Conservation (phyloP, 148 eudicot genomes). For the Camellia lanceoleosa region DNA sequence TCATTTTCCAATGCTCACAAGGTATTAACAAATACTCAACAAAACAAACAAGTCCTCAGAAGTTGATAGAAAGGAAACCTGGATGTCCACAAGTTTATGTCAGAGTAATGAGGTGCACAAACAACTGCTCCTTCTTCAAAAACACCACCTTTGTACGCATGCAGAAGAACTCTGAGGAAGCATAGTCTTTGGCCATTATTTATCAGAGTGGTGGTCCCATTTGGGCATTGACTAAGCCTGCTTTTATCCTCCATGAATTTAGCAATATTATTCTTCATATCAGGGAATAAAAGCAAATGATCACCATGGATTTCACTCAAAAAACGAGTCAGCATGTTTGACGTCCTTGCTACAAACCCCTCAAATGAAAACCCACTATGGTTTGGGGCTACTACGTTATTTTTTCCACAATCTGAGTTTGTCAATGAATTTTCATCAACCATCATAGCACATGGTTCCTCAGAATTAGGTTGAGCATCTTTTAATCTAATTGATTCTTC, state of each 20-base stretch:
- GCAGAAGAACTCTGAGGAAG: slow-evolving; percentile 66
- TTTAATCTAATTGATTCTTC: slow-evolving; percentile 15
- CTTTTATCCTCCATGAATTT: slow-evolving; percentile 47
- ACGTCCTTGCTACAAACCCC: slow-evolving; percentile 61
- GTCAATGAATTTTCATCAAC: slow-evolving; percentile 9
- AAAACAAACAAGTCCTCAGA: neutral
- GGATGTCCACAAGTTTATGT: slow-evolving; percentile 42
- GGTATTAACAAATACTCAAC: neutral
- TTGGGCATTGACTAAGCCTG: slow-evolving; percentile 33
- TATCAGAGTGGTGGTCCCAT: slow-evolving; percentile 13
- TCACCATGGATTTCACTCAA: slow-evolving; percentile 34
- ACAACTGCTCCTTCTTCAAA: slow-evolving; percentile 86
- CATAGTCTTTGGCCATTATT: slow-evolving; percentile 36
- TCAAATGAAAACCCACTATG: slow-evolving; percentile 25
- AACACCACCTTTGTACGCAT: slow-evolving; percentile 66
- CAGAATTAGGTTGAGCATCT: slow-evolving; percentile 17
- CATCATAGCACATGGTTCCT: slow-evolving; percentile 9
- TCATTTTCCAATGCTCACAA: neutral
- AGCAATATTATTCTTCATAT: slow-evolving; percentile 28
- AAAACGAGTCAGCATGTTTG: slow-evolving; percentile 39
- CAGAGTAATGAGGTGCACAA: slow-evolving; percentile 71
- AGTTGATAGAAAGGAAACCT: slow-evolving; percentile 34
- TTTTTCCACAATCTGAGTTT: slow-evolving; percentile 13
- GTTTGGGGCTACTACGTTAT: slow-evolving; percentile 3
- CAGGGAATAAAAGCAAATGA: slow-evolving; percentile 47